Percentiles rank a stretch among this genome's conserved stretches.
Evolutionary conservation across 1,284 basidiomycete genomes (phyloP).

Genomic region (Tilletia walkeri): DNA sequence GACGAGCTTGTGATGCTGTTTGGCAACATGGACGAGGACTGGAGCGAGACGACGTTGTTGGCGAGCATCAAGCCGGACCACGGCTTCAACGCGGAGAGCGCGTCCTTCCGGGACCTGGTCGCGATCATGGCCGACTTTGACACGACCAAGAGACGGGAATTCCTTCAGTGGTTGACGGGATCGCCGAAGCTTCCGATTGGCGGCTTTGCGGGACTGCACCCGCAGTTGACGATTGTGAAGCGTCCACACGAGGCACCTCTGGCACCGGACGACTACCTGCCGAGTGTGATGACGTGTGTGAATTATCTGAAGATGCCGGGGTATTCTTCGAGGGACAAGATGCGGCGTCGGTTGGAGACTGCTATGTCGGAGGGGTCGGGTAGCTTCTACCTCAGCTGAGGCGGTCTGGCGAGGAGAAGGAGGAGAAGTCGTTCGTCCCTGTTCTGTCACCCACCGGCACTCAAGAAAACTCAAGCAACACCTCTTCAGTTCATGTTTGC

Average conservation of each 20-base stretch:
- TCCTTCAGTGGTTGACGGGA: conserved; percentile 95
- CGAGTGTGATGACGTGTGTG: conserved; percentile 98
- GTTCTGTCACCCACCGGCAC: no score
- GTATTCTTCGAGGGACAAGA: conserved; percentile 47
- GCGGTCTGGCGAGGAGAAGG: background rate
- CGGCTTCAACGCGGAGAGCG: conserved; percentile 91
- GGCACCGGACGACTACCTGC: conserved; percentile 88
- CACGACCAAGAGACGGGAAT: conserved; percentile 72
- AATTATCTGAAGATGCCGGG: conserved; percentile 61
- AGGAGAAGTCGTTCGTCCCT: background rate
- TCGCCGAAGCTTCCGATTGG: conserved; percentile 71
- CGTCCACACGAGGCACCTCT: conserved; percentile 80
- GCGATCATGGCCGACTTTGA: conserved; percentile 83
- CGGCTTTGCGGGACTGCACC: conserved; percentile 91
- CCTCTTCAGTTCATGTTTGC: no score
- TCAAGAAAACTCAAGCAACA: background rate
- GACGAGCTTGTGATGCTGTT: conserved; percentile 92
- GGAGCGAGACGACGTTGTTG: conserved; percentile 68
- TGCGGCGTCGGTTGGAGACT: conserved; percentile 42
- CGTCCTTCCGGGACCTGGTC: conserved; percentile 80
- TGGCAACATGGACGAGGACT: conserved; percentile 80
- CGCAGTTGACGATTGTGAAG: conserved; percentile 90
- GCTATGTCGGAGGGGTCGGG: conserved; percentile 53
- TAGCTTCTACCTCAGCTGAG: conserved; percentile 51
- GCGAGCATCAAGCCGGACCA: conserved; percentile 95